These are phyloP conservation scores for Spinacia oleracea DNA, from an alignment of 179 eudicot genomes.

Conservation along the genomic window DNA sequence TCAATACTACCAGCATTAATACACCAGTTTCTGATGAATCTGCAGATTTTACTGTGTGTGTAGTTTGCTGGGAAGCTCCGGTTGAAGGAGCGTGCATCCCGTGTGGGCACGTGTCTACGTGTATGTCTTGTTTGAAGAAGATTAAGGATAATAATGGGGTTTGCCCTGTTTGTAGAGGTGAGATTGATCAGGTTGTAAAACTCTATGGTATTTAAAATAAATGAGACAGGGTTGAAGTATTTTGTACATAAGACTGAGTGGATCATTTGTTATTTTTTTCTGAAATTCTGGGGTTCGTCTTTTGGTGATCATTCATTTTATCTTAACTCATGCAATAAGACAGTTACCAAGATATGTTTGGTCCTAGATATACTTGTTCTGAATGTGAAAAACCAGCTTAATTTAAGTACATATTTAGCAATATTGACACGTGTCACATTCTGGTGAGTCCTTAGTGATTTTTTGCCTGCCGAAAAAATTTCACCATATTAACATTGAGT, in stretches of 20 bases:
- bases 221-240: not conserved
- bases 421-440: no score
- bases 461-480: no score
- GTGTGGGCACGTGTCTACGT: conserved; percentile 87
- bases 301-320: not conserved
- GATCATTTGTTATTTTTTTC: not conserved
- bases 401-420: no score
- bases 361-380: not conserved
- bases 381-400: not conserved
- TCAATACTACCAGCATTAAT: not conserved
- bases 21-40: conserved; percentile 14
- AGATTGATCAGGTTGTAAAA: conserved; percentile 60
- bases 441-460: no score
- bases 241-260: conserved; percentile 5
- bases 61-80: conserved; percentile 75
- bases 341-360: not conserved
- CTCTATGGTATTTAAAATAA: conserved; percentile 52
- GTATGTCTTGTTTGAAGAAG: conserved; percentile 74
- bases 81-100: conserved; percentile 83
- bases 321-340: not conserved
- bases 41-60: conserved; percentile 42
- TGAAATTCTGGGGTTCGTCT: not conserved
- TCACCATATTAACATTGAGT: no score
- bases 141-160: conserved; percentile 55
- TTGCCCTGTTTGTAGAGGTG: conserved; percentile 77